Base-by-base conservation (phyloP, 208 protist species). In the Trypanosoma mega region DNA sequence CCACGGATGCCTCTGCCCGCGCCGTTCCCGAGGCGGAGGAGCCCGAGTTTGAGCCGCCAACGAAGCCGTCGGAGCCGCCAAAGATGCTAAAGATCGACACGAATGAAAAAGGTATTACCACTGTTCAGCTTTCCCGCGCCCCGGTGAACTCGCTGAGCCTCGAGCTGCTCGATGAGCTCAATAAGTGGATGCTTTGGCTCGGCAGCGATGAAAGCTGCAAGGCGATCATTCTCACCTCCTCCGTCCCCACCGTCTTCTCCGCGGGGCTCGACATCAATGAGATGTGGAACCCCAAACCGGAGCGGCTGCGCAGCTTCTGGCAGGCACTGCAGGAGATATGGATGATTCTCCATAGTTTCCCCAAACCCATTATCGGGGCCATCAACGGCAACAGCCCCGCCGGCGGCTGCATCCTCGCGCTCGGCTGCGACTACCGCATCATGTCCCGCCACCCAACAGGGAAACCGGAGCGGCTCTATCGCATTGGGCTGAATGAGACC, bases 131-230 rank as follows among this genome's bases (percentile, higher is more conserved):
- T 50, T 63, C 67, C 14, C 78, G 81, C 30, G 54, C 65, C 3
- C 81, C 85, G 9, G 79, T 87, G 34, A 92, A 92, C 76, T 83
- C 79, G 30, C 65, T 92, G 30, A 85, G 71, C 72, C 67, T 87
- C 18, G 85, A 89, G 60, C 52, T 87, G 29, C 66, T 92, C 55
- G 73, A 83, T 58, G 85, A 92, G 72, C 45, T 92, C 36, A 88
- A 88, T 67, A 78, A 84, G 64, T 92, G 85, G 85, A 72, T 92
- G 71, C 74, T 89, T 30, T 92, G 82, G 79, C 72, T 92, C 54
- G 79, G 85, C 51, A 87, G 78, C 74, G 81, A 84, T 49, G 85
- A 92, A 53, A 66, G 75, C 44, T 83, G 68, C 30, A 83, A 79
- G 76, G 70, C 79, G 1, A 60, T 92, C 30, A 68, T 92, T 34